A percentile compares a stretch with the other conserved stretches of the same genome.
Conservation (phyloP, 1,284 basidiomycete species). For the Peniophora sp. region DNA sequence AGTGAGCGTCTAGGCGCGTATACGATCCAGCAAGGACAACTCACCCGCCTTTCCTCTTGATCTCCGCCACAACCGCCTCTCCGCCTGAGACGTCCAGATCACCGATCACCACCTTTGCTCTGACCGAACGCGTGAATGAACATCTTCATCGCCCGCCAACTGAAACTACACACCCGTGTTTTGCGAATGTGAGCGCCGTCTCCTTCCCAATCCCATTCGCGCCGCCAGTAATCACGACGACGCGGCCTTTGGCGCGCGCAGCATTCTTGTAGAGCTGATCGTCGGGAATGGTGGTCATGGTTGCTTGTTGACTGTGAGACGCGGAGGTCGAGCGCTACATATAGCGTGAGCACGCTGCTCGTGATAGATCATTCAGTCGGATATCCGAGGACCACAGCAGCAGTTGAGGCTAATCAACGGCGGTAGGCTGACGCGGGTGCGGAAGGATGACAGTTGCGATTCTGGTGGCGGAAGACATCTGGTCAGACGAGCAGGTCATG, state of each 20-base stretch:
- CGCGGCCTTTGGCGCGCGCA: slow-evolving; percentile 5
- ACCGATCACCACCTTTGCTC: slow-evolving; percentile 47
- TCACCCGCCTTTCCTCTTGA: slow-evolving; percentile 38
- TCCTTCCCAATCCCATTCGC: slow-evolving; percentile 50
- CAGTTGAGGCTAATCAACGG: too few species aligned
- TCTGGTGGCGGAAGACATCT: too few species aligned
- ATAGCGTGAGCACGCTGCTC: background rate
- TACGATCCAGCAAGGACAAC: slow-evolving; percentile 8
- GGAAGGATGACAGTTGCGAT: too few species aligned
- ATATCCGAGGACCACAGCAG: too few species aligned
- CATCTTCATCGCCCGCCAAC: background rate
- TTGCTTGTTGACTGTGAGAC: too few species aligned
- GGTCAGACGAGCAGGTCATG: too few species aligned
- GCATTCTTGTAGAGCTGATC: slow-evolving; percentile 3
- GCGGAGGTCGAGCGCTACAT: too few species aligned
- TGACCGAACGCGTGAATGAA: background rate
- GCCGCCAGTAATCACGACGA: slow-evolving; percentile 23
- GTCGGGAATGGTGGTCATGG: slow-evolving; percentile 4
- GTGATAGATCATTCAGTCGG: background rate
- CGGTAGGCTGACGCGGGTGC: too few species aligned
- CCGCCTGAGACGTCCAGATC: slow-evolving; percentile 36
- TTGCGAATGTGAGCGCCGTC: slow-evolving; percentile 35
- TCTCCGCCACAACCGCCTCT: slow-evolving; percentile 31
- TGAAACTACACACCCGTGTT: slow-evolving; percentile 31
- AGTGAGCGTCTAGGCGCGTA: background rate